Percentiles rank a stretch among this genome's conserved stretches.
Evolutionary conservation across 2,329 filamentous ascomycete species (phyloP).

Genomic region (Cercospora janseana): DNA sequence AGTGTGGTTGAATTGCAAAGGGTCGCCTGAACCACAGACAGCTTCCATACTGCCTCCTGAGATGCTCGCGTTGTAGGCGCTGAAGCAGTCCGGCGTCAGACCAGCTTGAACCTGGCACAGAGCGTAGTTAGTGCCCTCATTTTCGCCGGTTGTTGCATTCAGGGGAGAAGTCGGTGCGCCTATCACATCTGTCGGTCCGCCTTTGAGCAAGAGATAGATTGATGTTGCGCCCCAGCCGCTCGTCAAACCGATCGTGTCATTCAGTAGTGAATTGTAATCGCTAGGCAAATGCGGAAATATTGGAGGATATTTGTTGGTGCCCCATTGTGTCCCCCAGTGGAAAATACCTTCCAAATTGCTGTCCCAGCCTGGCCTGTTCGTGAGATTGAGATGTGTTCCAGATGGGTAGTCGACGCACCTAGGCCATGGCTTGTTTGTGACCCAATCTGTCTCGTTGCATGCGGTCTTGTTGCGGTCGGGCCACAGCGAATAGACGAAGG

Average conservation of each 20-base stretch:
- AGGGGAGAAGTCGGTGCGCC: background rate
- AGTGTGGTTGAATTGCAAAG: constrained; percentile 55
- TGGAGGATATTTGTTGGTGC: constrained; percentile 39
- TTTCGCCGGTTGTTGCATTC: background rate
- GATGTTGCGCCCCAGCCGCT: constrained; percentile 47
- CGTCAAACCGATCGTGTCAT: constrained; percentile 42
- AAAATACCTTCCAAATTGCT: constrained; percentile 64
- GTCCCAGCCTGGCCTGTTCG: constrained; percentile 10
- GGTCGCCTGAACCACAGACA: constrained; percentile 60
- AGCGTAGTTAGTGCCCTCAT: constrained; percentile 52
- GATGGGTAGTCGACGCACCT: constrained; percentile 8
- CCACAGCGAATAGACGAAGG: constrained; percentile 65
- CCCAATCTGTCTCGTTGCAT: constrained; percentile 16
- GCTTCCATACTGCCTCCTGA: constrained; percentile 60
- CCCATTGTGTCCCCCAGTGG: constrained; percentile 57
- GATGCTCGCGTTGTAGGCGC: constrained; percentile 48
- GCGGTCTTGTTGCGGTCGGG: constrained; percentile 33
- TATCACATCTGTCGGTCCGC: constrained; percentile 16
- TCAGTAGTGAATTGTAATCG: constrained; percentile 65
- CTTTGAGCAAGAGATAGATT: constrained; percentile 66
- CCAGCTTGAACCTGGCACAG: constrained; percentile 67
- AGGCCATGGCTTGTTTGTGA: constrained; percentile 16
- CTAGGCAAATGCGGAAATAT: constrained; percentile 53
- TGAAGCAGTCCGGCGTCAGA: constrained; percentile 65
- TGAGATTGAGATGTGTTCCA: constrained; percentile 23